Evolutionary conservation across 208 protist species (phyloP).

Genomic region (Trypanosomatidae sp.): DNA sequence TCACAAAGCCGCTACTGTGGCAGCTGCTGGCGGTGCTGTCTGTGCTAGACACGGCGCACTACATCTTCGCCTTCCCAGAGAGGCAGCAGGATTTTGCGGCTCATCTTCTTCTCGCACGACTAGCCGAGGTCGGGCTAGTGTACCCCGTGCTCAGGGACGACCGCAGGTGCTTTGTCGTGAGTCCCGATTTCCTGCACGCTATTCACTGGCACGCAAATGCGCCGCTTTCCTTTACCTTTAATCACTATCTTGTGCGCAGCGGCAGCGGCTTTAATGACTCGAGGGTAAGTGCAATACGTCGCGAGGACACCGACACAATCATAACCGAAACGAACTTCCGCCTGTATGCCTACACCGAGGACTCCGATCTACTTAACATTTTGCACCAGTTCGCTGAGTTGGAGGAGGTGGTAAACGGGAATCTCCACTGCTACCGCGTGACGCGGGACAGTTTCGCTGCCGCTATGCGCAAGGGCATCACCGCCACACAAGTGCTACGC

Average conservation of each 20-base stretch:
- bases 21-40: constrained; percentile 77
- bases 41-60: constrained; percentile 48
- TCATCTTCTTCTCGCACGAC: constrained; percentile 68
- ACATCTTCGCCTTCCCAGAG: constrained; percentile 64
- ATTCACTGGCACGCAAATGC: constrained; percentile 63
- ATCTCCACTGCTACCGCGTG: constrained; percentile 82
- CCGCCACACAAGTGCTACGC: constrained; percentile 68
- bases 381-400: constrained; percentile 79
- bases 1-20: constrained; percentile 56
- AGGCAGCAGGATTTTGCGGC: constrained; percentile 47
- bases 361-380: constrained; percentile 74
- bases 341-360: constrained; percentile 86
- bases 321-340: constrained; percentile 93
- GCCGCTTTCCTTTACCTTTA: constrained; percentile 57
- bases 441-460: constrained; percentile 77
- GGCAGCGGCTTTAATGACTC: not conserved
- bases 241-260: constrained; percentile 30
- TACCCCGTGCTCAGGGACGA: constrained; percentile 57
- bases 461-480: constrained; percentile 76
- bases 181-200: constrained; percentile 77
- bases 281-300: constrained; percentile 33
- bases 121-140: constrained; percentile 81
- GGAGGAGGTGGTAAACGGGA: constrained; percentile 62
- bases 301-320: constrained; percentile 90
- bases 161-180: constrained; percentile 68